A percentile compares a stretch with the other conserved stretches of the same genome.
phyloP scores from a whole-genome alignment of 257 asterid genomes.

The Leptodermis oblonga region DNA sequence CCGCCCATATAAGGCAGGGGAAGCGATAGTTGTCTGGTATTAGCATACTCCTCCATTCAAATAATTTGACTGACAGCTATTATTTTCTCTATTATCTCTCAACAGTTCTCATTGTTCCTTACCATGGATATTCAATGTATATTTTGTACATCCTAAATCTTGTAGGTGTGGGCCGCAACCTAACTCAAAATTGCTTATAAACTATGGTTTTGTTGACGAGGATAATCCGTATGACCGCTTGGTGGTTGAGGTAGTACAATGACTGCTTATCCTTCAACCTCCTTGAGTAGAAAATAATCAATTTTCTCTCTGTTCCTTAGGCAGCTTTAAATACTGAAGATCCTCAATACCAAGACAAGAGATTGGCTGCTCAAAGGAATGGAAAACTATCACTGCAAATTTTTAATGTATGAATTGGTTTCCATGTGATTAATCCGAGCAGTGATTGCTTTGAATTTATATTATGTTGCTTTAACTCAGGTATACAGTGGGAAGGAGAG shows the following conservation, averaged over 20 bases:
- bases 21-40: constrained; percentile 88
- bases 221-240: constrained; percentile 84
- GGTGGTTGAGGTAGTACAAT: constrained; percentile 58
- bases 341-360: constrained; percentile 95
- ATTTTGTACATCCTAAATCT: constrained; percentile 10
- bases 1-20: constrained; percentile 77
- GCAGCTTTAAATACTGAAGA: constrained; percentile 92
- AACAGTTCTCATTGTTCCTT: background rate
- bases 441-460: constrained; percentile 12
- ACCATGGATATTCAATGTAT: background rate
- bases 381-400: constrained; percentile 78
- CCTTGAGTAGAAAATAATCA: constrained; percentile 17
- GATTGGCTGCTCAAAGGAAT: constrained; percentile 98
- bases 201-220: constrained; percentile 98
- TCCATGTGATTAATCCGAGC: background rate
- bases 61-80: background rate
- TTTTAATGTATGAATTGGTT: constrained; percentile 55
- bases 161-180: constrained; percentile 98
- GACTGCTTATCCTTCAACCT: constrained; percentile 16
- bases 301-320: constrained; percentile 31
- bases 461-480: constrained; percentile 34
- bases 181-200: constrained; percentile 83
- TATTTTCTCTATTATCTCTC: background rate
- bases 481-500: constrained; percentile 79
- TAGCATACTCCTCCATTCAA: background rate